Base-by-base conservation (phyloP, 768 basidiomycete species). In the Rhodotorula babjevae region DNA sequence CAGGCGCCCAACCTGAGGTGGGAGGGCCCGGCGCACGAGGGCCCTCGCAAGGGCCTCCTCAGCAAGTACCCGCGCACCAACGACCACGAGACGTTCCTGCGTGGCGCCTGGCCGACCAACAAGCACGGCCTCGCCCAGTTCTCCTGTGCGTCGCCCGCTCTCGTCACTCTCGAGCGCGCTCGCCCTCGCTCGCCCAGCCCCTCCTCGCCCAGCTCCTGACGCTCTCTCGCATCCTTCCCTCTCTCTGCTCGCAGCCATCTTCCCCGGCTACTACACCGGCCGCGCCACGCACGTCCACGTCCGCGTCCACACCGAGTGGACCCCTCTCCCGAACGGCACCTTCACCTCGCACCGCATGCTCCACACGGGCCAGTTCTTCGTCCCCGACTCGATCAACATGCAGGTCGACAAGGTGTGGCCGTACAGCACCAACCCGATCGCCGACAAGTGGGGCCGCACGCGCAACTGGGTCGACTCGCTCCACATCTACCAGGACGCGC, bases 391-490 rank as follows among this genome's bases (percentile, higher is more conserved):
- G 49, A 60, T 81, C 65, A 81, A 81, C 78, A 63, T 70, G 61
- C 69, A 74, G 53, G 74, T 81, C 47, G 80, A 81, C 79, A 81
- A 80, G 73, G 61, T 77, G 58, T 57, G 33, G 61, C 79, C 78
- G 31, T 79, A 80, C 75, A 70, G 68, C 73, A 75, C 65, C 57
- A 80, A 80, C 76, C 79, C 79, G 42, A 78, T 81, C 75, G 69
- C 69, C 21, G 29, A 76, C 64, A 77, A 76, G 68, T 75, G 79
- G 74, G 79, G 79, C 25, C 77, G 80, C 42, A 81, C 80, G 14
- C 72, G 80, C 65, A 81, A 81, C 80, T 81, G 80, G 80, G 72
- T n/a, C 59, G 80, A 81, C 75, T 79, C 78, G 71, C 77, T 81
- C 58, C 66, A 77, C 59, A 80, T 81, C 71, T 81, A 79, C 73